Evolutionary conservation across 202 grass and related monocot species (phyloP), one percentile per base, ranked within the genome.

Genomic region (Zoysia matrella): DNA sequence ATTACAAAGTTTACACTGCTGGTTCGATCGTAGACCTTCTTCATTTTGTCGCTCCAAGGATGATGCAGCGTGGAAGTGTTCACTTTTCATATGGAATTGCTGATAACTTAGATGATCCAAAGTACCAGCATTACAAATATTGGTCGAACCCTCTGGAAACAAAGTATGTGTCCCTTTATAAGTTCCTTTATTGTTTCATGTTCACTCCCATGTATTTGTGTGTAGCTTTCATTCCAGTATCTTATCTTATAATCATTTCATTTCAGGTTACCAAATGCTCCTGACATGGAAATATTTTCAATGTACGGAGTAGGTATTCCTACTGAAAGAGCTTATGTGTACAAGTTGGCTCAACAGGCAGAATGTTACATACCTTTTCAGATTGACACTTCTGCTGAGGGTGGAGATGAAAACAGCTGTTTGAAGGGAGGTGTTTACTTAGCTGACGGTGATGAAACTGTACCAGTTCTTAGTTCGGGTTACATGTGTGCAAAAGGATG

Each of bases 111-210:
- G 92, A 98, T 81, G 90, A 98, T 81, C 90, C 84, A 18, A 90
- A 95, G 66, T 98, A 93, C 47, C 10, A 62, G 30, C 90, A 98
- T 67, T 93, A 98, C 77, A 98, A 93, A 80, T 98, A 98, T 87
- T 98, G 96, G 96, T 98, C 96, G 40, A 98, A 98, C 65, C 96
- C 96, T 64, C 85, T 98, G 83, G 96, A 98, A 69, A 98, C 91
- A 65, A 98, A 98, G 96, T 98, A 88, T 81, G 92, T 71, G 4
- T 13, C 16, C 43, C 87, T 79, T 39, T 49, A 52, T 50, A 22
- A 22, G 22, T 22, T 22, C 22, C 0, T 22, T 22, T 22, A 22
- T 22, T 58, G 15, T 16, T 7, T 58, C 55, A 18, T 18, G 1
- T 58, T 58, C 7, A 54, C 7, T 71, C 6, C 8, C 0, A 1